A percentile compares a stretch with the other conserved stretches of the same genome.
Evolutionary conservation across 495 filamentous ascomycete species (phyloP).

Genomic region (Penicillium odoratum): DNA sequence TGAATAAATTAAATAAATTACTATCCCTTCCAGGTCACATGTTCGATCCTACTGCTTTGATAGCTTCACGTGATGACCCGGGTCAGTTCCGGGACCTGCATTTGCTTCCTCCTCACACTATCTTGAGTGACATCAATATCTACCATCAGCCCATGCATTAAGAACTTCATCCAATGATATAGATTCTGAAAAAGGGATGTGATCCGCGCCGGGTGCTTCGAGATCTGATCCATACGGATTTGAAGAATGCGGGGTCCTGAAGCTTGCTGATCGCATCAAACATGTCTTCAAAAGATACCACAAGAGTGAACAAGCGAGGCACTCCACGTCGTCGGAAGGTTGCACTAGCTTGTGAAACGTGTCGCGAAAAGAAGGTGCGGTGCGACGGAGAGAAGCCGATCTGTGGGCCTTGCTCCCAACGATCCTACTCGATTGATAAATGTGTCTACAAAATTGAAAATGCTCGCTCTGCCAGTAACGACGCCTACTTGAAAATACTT

Average conservation of each 20-base stretch:
- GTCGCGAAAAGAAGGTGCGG: slow-evolving; percentile 88
- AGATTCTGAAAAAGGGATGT: not conserved
- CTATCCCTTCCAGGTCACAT: not conserved
- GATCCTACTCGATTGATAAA: slow-evolving; percentile 32
- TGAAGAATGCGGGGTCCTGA: not conserved
- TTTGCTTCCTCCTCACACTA: slow-evolving; percentile 1
- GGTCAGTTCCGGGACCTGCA: slow-evolving; percentile 5
- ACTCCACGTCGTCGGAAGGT: slow-evolving; percentile 62
- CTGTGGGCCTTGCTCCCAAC: slow-evolving; percentile 42
- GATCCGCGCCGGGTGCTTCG: not conserved
- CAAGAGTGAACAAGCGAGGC: slow-evolving; percentile 85
- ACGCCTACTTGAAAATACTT: slow-evolving; percentile 39
- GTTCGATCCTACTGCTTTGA: not conserved
- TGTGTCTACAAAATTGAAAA: slow-evolving; percentile 42
- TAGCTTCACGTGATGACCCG: slow-evolving; percentile 13
- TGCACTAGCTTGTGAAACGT: slow-evolving; percentile 88
- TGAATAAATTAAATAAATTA: not conserved
- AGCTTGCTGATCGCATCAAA: not conserved
- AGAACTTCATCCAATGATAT: not conserved
- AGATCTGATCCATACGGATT: not conserved
- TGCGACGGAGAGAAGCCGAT: slow-evolving; percentile 48
- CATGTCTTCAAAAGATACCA: slow-evolving; percentile 57
- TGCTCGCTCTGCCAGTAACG: slow-evolving; percentile 39
- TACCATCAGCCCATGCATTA: not conserved
- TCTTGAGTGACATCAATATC: not conserved